Evolutionary conservation across 805 yeast genomes (phyloP).

Genomic region (Saturnispora silvae): DNA sequence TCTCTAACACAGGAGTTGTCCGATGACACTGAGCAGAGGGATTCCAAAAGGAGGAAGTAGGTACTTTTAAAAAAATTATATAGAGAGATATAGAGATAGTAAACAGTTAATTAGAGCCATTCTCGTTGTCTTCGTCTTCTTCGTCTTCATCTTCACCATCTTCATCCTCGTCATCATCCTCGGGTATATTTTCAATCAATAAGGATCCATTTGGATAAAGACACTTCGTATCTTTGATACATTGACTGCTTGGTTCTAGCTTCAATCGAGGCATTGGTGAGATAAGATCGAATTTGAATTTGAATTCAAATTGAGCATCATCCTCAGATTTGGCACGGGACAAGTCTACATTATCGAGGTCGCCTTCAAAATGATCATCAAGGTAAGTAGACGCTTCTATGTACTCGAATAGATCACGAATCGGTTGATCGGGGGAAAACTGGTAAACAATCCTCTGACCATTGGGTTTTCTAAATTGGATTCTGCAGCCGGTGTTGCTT

Average conservation of each 20-base stretch:
- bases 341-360: slow-evolving; percentile 9
- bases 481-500: slow-evolving; percentile 29
- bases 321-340: slow-evolving; percentile 8
- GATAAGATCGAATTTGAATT: slow-evolving; percentile 25
- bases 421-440: slow-evolving; percentile 29
- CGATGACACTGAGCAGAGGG: slow-evolving; percentile 9
- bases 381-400: slow-evolving; percentile 32
- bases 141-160: slow-evolving; percentile 11
- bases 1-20: slow-evolving; percentile 15
- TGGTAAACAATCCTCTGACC: slow-evolving; percentile 41
- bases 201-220: slow-evolving; percentile 32
- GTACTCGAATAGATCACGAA: slow-evolving; percentile 39
- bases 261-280: slow-evolving; percentile 28
- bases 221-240: slow-evolving; percentile 20
- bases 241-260: slow-evolving; percentile 16
- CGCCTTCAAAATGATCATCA: slow-evolving; percentile 8
- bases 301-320: slow-evolving; percentile 13
- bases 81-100: too few species aligned
- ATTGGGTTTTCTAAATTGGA: slow-evolving; percentile 45
- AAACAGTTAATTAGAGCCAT: too few species aligned
- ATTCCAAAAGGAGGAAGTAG: slow-evolving; percentile 6
- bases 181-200: slow-evolving; percentile 21
- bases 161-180: slow-evolving; percentile 17
- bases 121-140: too few species aligned
- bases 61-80: too few species aligned